Conservation (phyloP, 2,329 filamentous ascomycete species). For the Thelonectria discophora region DNA sequence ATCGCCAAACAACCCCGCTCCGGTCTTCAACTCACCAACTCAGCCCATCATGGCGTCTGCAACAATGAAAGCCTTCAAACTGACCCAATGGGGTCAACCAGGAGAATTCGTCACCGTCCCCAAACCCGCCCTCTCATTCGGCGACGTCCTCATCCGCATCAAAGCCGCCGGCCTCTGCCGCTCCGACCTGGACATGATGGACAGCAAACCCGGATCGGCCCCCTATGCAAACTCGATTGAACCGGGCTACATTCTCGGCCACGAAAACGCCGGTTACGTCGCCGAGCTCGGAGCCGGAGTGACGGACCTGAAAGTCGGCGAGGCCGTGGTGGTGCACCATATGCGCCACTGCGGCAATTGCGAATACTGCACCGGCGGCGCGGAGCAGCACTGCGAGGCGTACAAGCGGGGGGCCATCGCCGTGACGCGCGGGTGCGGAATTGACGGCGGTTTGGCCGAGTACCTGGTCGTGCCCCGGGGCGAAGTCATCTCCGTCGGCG, state of each 20-base stretch:
- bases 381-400: neutral
- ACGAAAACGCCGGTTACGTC: neutral
- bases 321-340: neutral
- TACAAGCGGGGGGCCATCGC: neutral
- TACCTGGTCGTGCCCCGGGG: neutral
- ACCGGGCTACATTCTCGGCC: neutral
- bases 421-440: neutral
- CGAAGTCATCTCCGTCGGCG: neutral
- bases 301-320: neutral
- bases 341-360: neutral
- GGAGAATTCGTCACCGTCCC: neutral
- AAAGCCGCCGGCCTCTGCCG: neutral
- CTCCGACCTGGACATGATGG: neutral
- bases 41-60: too few species aligned
- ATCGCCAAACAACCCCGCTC: too few species aligned
- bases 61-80: neutral
- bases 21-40: too few species aligned
- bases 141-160: neutral
- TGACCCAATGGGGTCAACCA: neutral
- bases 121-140: neutral
- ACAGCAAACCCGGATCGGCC: neutral
- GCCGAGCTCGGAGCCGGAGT: neutral
- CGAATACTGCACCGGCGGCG: neutral
- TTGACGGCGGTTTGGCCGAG: neutral
- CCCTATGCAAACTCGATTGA: neutral